Percentiles rank a stretch among this genome's conserved stretches.
Evolutionary conservation across 2,329 filamentous ascomycete genomes (phyloP).

Genomic region (Lasiodiplodia citricola): DNA sequence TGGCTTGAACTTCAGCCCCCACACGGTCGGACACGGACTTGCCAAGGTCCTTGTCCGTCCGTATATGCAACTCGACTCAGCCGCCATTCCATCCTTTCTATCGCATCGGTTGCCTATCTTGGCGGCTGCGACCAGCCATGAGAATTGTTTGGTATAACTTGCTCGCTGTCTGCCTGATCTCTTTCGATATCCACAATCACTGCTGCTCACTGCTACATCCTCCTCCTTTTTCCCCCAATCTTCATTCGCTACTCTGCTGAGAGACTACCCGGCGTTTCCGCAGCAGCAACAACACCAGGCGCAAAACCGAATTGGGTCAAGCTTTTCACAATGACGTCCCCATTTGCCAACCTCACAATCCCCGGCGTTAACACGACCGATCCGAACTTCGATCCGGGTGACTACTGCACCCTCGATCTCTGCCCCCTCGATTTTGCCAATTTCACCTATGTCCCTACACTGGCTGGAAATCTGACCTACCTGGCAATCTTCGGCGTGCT

Average conservation of each 20-base stretch:
- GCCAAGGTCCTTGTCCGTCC: conserved; percentile 2
- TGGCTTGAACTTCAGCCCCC: not conserved
- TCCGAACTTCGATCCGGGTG: not conserved
- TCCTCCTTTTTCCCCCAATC: not conserved
- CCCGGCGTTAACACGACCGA: not conserved
- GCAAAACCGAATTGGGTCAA: not conserved
- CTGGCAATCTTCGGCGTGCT: conserved; percentile 57
- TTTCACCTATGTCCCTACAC: conserved; percentile 60
- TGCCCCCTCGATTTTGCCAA: conserved; percentile 56
- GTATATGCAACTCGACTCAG: not conserved
- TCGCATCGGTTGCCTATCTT: not conserved
- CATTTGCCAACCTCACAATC: not conserved
- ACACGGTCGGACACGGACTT: not conserved
- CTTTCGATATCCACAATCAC: not conserved
- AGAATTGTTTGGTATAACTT: not conserved
- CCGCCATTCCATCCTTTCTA: not conserved
- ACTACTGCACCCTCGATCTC: conserved; percentile 36
- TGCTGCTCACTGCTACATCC: not conserved
- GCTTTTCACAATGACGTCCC: not conserved
- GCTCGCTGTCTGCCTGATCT: not conserved
- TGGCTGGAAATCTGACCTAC: conserved; percentile 60
- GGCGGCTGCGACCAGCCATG: not conserved
- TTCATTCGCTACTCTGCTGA: not conserved
- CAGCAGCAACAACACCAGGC: not conserved
- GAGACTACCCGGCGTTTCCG: too few species aligned